Evolutionary conservation across 352 stramenopile genomes (phyloP), one percentile per base, ranked within the genome.

Genomic region (Globisporangium carolinianum): DNA sequence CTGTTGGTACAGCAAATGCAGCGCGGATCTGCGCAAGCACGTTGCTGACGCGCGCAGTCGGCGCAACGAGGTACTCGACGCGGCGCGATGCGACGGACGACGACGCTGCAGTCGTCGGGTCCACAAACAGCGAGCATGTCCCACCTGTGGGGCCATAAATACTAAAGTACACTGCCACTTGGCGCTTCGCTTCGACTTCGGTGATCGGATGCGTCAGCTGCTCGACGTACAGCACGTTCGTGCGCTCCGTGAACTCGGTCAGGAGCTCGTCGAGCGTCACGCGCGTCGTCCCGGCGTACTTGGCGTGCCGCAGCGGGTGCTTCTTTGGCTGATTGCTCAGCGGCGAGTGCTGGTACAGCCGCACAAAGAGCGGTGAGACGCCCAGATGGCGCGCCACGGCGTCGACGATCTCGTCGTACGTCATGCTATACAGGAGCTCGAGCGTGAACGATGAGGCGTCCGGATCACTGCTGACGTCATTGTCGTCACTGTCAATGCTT

Each of bases 131-230:
- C 17, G 24, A 42, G 17, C 35, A 9, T n/a, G 32, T 5, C 37
- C 12, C 4, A 9, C 2, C 18, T 32, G 69, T 81, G 17, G 75
- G 73, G 57, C 89, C 86, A 65, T 92, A 91, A 46, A 85, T 75
- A 60, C 83, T 92, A 24, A 91, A 65, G 57, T 89, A 80, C 18
- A 95, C 75, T 3, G 74, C 15, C 11, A 93, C 63, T 58, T 91
- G 77, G 56, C 89, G 91, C 68, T 93, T 94, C 1, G 80, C 78
- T 61, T 95, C 86, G 50, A 95, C 84, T 58, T 93, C 82, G 1
- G 81, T 90, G 68, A 95, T 93, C 8, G 82, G 76, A 47, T 89
- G 68, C 8, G 66, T 55, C 3, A 94, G 62, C 9, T 91, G 55
- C 62, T 94, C 86, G 53, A 84, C 91, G 57, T 95, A 86, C 54